Base-by-base conservation (phyloP, 306 rosid genomes). In the Lithocarpus polystachyus region DNA sequence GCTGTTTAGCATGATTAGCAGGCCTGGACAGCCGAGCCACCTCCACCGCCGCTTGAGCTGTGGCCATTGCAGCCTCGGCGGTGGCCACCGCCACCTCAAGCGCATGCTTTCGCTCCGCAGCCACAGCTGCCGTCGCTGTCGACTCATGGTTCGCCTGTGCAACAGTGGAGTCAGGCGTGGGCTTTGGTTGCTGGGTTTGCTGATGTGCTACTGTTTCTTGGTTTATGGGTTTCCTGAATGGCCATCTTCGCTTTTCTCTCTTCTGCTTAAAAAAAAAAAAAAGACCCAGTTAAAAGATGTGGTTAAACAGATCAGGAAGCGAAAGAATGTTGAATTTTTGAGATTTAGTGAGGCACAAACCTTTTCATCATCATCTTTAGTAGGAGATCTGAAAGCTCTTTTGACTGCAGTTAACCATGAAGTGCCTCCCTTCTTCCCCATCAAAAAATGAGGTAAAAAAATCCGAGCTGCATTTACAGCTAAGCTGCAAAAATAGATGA, bases 381-480 rank as follows among this genome's bases (percentile, higher is more conserved):
- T 87, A 6, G 99, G 99, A 90, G 99, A 93, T 91, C 99, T 91
- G 88, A 95, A 95, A 60, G 98, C 99, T 48, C 99, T 91, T 95
- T 95, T 95, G 53, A 95, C 99, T 74, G 98, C 99, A 37, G 94
- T 91, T 85, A 95, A 78, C 99, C 99, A 95, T 12, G 99, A 95
- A 55, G 84, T 74, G 73, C 94, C 82, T 77, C 93, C 98, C 76
- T 90, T 93, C 97, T 91, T 95, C 88, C 99, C 98, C 99, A 95
- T 94, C 81, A 75, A 73, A 79, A 56, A 70, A 74, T 33, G 85
- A 80, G 74, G 90, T 77, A 87, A 88, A 40, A 37, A 40, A 7
- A 84, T 84, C 85, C 56, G 72, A 81, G 79, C 68, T 74, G 82
- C 95, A 89, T 83, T 86, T 80, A 88, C 92, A 79, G 86, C 89